Evolutionary conservation across 1,139 yeast species (phyloP).

Genomic region (Yamadazyma diddensiae): DNA sequence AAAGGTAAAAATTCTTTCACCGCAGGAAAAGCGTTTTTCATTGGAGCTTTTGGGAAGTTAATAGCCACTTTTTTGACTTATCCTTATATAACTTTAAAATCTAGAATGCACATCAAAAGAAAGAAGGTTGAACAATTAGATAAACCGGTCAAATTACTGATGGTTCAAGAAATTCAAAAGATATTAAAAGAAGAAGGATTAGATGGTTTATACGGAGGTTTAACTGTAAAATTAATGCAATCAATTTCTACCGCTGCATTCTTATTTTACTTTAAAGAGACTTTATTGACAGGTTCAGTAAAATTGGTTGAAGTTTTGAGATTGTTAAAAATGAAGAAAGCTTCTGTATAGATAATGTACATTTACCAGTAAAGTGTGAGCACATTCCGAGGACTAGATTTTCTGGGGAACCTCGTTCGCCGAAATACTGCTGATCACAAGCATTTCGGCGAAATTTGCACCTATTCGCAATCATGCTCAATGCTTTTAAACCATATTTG

Average conservation of each 20-base stretch:
- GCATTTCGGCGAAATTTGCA: constrained; percentile 1
- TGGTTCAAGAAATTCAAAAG: constrained; percentile 44
- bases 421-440: too few relatives aligned
- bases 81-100: constrained; percentile 86
- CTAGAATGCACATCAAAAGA: constrained; percentile 76
- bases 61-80: constrained; percentile 84
- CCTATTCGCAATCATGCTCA: constrained; percentile 8
- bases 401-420: too few relatives aligned
- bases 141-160: constrained; percentile 29
- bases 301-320: constrained; percentile 39
- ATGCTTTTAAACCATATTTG: constrained; percentile 12
- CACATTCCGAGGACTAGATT: too few relatives aligned
- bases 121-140: constrained; percentile 25
- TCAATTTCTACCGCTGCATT: constrained; percentile 88
- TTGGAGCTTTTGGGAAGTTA: constrained; percentile 89
- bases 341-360: too few relatives aligned
- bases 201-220: constrained; percentile 76
- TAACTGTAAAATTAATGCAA: constrained; percentile 75
- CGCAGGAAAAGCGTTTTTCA: constrained; percentile 71
- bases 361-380: too few relatives aligned
- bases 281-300: constrained; percentile 56
- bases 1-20: constrained; percentile 47
- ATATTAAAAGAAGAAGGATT: constrained; percentile 70
- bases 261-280: constrained; percentile 87
- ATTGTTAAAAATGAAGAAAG: constrained; percentile 20